phyloP scores from a whole-genome alignment of 192 early-diverging fungal genomes.

The Backusella liffmaniae region DNA sequence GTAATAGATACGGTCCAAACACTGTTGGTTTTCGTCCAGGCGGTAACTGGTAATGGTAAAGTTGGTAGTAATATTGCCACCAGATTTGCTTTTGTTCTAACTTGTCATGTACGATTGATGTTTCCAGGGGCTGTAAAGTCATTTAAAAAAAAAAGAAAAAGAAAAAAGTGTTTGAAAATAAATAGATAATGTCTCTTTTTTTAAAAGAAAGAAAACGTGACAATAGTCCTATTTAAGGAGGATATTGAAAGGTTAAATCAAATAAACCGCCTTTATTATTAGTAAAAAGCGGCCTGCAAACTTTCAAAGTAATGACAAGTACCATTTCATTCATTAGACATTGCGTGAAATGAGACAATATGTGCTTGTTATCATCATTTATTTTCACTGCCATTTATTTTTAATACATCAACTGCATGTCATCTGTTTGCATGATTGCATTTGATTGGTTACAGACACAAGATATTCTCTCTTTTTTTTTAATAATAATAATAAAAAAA shows the following conservation, averaged over 20 bases:
- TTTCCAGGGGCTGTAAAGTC: conserved; percentile 1
- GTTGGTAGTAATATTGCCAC: conserved; percentile 34
- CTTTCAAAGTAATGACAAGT: background rate
- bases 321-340: background rate
- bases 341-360: background rate
- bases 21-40: conserved; percentile 53
- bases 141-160: background rate
- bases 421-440: background rate
- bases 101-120: background rate
- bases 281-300: background rate
- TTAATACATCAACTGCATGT: background rate
- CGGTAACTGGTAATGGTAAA: conserved; percentile 28
- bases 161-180: background rate
- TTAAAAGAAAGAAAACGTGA: background rate
- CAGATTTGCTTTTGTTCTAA: conserved; percentile 35
- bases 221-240: conserved; percentile 12
- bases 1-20: conserved; percentile 89
- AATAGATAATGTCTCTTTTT: background rate
- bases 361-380: background rate
- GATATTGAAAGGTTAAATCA: background rate
- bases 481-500: background rate
- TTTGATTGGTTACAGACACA: background rate
- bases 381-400: background rate
- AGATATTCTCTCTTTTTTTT: background rate
- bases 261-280: background rate